Evolutionary conservation across 345 rosid genomes (phyloP).

Genomic region (Salix udensis): DNA sequence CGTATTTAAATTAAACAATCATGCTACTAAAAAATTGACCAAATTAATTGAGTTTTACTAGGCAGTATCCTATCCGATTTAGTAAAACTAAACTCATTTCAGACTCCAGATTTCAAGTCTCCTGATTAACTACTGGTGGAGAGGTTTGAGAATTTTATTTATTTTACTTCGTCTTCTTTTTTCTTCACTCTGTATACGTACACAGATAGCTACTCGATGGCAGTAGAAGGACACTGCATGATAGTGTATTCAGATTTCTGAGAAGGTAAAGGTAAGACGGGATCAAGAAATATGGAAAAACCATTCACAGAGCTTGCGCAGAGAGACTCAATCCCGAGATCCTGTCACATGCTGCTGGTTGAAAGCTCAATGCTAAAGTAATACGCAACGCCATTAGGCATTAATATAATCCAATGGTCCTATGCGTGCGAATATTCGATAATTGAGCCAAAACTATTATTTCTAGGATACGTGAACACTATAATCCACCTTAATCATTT

Average conservation of each 20-base stretch:
- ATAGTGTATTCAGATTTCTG: neutral
- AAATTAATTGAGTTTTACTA: too few relatives aligned
- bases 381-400: slow-evolving; percentile 9
- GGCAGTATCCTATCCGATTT: too few relatives aligned
- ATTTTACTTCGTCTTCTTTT: too few relatives aligned
- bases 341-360: slow-evolving; percentile 49
- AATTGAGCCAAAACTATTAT: slow-evolving; percentile 23
- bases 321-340: slow-evolving; percentile 52
- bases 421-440: slow-evolving; percentile 71
- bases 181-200: too few relatives aligned
- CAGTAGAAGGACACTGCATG: too few relatives aligned
- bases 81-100: too few relatives aligned
- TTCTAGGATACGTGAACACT: slow-evolving; percentile 24
- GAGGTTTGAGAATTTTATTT: too few relatives aligned
- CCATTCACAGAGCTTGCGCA: slow-evolving; percentile 21
- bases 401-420: slow-evolving; percentile 23
- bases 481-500: slow-evolving; percentile 43
- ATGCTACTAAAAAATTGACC: too few relatives aligned
- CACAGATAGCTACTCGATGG: neutral
- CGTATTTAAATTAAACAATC: too few relatives aligned
- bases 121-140: too few relatives aligned
- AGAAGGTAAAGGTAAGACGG: neutral
- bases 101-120: too few relatives aligned
- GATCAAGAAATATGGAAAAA: slow-evolving; percentile 10
- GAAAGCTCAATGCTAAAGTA: slow-evolving; percentile 27